phyloP scores from a whole-genome alignment of 306 rosid genomes.

The Dryas octopetala region DNA sequence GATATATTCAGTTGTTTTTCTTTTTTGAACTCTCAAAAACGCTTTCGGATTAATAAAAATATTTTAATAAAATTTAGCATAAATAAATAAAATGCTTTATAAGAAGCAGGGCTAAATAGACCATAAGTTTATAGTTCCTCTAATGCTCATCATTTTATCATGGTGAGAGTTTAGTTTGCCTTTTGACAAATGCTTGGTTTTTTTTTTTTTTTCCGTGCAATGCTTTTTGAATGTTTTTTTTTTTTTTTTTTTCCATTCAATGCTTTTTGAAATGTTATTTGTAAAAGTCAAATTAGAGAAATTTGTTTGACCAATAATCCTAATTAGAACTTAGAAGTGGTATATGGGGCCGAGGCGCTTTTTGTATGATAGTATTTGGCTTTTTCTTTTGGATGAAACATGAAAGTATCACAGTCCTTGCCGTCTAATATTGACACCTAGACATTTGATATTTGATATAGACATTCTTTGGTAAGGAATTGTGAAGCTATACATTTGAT shows the following conservation, averaged over 20 bases:
- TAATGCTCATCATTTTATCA: no score
- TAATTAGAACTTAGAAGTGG: not conserved
- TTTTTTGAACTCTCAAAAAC: no score
- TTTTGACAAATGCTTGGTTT: not conserved
- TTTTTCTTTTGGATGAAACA: slow-evolving; percentile 12
- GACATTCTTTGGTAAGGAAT: not conserved
- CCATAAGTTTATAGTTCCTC: no score
- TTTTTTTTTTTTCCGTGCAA: not conserved
- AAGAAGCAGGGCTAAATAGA: no score
- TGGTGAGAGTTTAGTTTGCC: no score
- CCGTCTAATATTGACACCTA: not conserved
- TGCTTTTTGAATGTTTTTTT: not conserved
- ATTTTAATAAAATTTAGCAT: no score
- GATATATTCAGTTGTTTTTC: no score
- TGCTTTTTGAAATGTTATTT: not conserved
- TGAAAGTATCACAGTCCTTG: not conserved
- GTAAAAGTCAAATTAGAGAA: not conserved
- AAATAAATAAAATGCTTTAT: no score
- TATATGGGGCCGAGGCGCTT: not conserved
- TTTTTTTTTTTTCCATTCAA: not conserved
- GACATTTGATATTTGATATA: not conserved
- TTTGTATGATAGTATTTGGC: not conserved
- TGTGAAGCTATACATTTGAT: slow-evolving; percentile 3
- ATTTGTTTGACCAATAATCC: not conserved
- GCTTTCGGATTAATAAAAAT: no score